A percentile compares a stretch with the other conserved stretches of the same genome.
Conservation (phyloP, 1,139 yeast genomes). For the Kodamaea sp. region DNA sequence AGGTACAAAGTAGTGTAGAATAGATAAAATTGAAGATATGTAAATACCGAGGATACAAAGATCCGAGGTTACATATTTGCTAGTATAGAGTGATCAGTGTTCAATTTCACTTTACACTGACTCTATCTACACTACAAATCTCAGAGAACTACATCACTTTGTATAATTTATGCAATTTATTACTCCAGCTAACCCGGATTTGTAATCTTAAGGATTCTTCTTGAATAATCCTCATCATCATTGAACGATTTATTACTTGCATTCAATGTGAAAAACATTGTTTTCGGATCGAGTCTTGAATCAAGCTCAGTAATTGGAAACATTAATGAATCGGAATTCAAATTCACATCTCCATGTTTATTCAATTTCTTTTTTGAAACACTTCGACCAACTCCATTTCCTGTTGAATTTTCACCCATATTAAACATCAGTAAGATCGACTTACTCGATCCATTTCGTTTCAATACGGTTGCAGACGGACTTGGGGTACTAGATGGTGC, state of each 20-base stretch:
- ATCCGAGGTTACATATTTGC: no score
- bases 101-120: no score
- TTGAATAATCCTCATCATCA: conserved; percentile 70
- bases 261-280: conserved; percentile 56
- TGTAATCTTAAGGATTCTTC: conserved; percentile 66
- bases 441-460: conserved; percentile 36
- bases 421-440: conserved; percentile 32
- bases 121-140: no score
- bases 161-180: background rate
- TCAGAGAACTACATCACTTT: background rate
- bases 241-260: conserved; percentile 62
- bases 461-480: conserved; percentile 18
- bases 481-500: conserved; percentile 12
- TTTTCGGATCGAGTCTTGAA: conserved; percentile 64
- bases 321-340: conserved; percentile 16
- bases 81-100: no score
- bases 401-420: conserved; percentile 2
- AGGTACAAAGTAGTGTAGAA: no score
- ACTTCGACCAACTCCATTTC: conserved; percentile 23
- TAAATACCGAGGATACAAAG: no score
- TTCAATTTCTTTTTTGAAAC: conserved; percentile 31
- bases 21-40: no score
- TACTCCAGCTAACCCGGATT: conserved; percentile 46
- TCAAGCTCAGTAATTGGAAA: conserved; percentile 57
- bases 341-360: conserved; percentile 10